Conservation (phyloP, 2,329 filamentous ascomycete genomes). For the Juglanconis juglandina region DNA sequence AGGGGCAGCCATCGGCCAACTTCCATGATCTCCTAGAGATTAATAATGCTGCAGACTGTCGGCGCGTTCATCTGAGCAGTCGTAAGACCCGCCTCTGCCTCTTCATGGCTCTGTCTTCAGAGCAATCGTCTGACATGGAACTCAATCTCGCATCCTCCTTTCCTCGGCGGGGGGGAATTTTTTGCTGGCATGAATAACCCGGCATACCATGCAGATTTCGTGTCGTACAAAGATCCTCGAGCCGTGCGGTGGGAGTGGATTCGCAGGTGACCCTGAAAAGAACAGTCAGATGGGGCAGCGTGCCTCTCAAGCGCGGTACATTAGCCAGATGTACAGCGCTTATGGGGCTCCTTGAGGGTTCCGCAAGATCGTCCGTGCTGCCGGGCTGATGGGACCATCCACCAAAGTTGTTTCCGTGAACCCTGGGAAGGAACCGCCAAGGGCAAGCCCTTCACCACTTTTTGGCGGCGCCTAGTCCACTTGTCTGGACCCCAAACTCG, state of each 20-base stretch:
- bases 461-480: conserved; percentile 10
- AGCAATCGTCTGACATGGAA: not conserved
- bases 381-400: conserved; percentile 15
- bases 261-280: conserved; percentile 13
- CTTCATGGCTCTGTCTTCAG: not conserved
- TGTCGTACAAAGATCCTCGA: conserved; percentile 16
- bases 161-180: not conserved
- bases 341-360: conserved; percentile 10
- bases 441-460: conserved; percentile 2
- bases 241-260: conserved; percentile 18
- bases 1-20: conserved; percentile 13
- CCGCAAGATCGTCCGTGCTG: conserved; percentile 17
- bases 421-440: conserved; percentile 12
- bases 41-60: not conserved
- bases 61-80: not conserved
- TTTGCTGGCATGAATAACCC: conserved; percentile 5
- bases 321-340: conserved; percentile 12
- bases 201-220: conserved; percentile 15
- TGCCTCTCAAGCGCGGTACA: conserved; percentile 17
- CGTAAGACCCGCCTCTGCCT: not conserved
- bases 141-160: not conserved
- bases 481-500: conserved; percentile 16
- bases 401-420: conserved; percentile 7
- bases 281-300: conserved; percentile 14
- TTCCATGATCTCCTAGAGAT: conserved; percentile 1